Evolutionary conservation across 176 grass and related monocot species (phyloP).

Genomic region (Avena eriantha): DNA sequence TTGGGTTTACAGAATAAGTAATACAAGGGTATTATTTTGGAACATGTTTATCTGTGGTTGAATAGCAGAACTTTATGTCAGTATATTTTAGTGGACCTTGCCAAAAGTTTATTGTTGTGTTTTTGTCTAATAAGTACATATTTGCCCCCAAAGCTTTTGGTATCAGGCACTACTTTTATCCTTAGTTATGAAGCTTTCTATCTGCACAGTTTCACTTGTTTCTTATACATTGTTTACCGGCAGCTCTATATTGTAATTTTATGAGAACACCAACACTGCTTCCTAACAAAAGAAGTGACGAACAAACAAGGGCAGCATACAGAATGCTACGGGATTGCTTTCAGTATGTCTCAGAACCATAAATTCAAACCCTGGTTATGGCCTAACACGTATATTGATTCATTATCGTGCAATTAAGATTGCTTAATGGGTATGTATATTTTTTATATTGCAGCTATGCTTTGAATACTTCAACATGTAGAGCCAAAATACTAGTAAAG

Average conservation of each 20-base stretch:
- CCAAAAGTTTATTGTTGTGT: conserved; percentile 16
- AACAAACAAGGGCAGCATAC: conserved; percentile 84
- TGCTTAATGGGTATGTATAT: conserved; percentile 35
- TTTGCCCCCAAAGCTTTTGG: conserved; percentile 8
- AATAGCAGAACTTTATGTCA: not conserved
- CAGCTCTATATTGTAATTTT: conserved; percentile 88
- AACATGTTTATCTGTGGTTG: conserved; percentile 14
- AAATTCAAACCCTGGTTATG: conserved; percentile 17
- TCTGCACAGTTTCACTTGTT: conserved; percentile 20
- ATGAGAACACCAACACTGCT: conserved; percentile 75
- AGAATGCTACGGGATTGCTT: conserved; percentile 89
- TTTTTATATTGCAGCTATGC: conserved; percentile 72
- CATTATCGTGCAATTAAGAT: conserved; percentile 2
- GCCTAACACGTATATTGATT: conserved; percentile 16
- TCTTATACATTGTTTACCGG: conserved; percentile 7
- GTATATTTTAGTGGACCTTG: conserved; percentile 15
- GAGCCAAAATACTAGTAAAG: conserved; percentile 81
- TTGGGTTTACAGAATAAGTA: not conserved
- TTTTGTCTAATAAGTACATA: conserved; percentile 20
- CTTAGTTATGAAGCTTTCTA: conserved; percentile 25
- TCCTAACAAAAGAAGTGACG: conserved; percentile 87
- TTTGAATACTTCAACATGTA: conserved; percentile 76
- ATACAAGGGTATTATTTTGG: not conserved
- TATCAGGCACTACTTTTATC: conserved; percentile 21
- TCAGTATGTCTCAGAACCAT: conserved; percentile 55